Base-by-base conservation (phyloP, 2,329 filamentous ascomycete genomes). In the Venturia effusa region DNA sequence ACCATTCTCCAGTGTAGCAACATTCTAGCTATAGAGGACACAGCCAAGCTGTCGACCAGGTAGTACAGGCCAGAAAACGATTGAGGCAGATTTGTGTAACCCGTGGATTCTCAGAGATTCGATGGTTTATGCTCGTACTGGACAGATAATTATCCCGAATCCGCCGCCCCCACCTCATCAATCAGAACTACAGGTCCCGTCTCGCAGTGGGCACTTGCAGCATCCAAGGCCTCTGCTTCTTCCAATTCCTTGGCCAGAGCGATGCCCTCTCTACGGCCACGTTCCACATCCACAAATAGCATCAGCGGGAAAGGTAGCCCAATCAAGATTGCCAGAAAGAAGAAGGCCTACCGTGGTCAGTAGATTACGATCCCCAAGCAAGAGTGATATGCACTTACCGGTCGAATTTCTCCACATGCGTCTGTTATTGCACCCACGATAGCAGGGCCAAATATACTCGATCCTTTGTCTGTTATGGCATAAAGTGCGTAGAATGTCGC, bases 401-500 rank as follows among this genome's bases (percentile, higher is more conserved):
- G 79, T 65, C 79, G 71, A 61, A 81, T 80, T 63, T 79, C 77
- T 6, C 79, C 79, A 59, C 74, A 78, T 3, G 74, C 84, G 75
- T 97, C 92, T 15, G 94, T 96, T 68, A 99, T 96, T 15, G 87
- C 85, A 1, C 92, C 94, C 0, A 99, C 94, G 72, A 99, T 93
- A 0, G 91, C 89, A 0, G 94, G 94, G 0, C 94, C 94, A 74
- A 99, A 97, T 1, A 97, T 81, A 72, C 90, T 95, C 27, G 89
- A 94, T 0, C 93, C 92, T 75, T 99, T 99, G 74, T 99, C 94
- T 1, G 94, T 97, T 67, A 97, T 97, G 41, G 94, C 94, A 72
- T 97, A 99, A 1, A 99, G 80, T 0, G 93, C 92, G 73, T 96
- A 99, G 72, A 99, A 99, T 0, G 93, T 92, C 0, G 94, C 92